phyloP scores from a whole-genome alignment of 73 alveolate species.

The Tetrahymena borealis region DNA sequence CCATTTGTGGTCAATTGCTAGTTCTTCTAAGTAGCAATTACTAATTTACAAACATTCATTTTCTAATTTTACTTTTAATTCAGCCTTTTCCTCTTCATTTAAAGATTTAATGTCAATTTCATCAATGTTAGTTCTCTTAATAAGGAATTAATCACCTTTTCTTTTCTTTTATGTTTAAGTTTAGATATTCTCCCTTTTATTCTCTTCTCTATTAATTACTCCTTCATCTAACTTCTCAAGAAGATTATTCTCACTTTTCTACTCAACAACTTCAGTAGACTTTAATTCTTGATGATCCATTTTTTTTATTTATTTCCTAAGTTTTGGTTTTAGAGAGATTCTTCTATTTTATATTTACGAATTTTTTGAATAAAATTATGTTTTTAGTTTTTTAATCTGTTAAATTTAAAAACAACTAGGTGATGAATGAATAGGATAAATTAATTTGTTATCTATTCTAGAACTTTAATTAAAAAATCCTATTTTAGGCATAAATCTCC shows the following conservation, averaged over 20 bases:
- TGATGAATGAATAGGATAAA: background rate
- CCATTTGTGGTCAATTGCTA: background rate
- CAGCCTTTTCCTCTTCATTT: background rate
- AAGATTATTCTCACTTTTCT: background rate
- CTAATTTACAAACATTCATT: background rate
- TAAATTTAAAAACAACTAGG: background rate
- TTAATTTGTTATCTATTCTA: background rate
- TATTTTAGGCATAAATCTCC: background rate
- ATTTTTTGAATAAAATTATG: too few species aligned
- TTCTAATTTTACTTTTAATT: background rate
- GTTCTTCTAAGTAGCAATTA: background rate
- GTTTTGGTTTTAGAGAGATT: too few species aligned
- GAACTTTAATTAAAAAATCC: background rate
- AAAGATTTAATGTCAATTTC: background rate
- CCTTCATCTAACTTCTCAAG: background rate
- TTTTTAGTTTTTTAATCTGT: background rate
- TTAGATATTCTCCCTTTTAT: background rate
- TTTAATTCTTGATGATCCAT: too few species aligned
- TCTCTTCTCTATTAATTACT: background rate
- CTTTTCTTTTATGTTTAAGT: background rate
- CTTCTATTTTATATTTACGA: too few species aligned
- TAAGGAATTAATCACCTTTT: background rate
- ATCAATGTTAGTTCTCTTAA: background rate
- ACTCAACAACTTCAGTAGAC: too few species aligned
- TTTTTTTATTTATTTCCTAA: too few species aligned